Percentiles rank a stretch among this genome's conserved stretches.
phyloP scores from a whole-genome alignment of 2,329 filamentous ascomycete species.

The Diaporthe batatas region DNA sequence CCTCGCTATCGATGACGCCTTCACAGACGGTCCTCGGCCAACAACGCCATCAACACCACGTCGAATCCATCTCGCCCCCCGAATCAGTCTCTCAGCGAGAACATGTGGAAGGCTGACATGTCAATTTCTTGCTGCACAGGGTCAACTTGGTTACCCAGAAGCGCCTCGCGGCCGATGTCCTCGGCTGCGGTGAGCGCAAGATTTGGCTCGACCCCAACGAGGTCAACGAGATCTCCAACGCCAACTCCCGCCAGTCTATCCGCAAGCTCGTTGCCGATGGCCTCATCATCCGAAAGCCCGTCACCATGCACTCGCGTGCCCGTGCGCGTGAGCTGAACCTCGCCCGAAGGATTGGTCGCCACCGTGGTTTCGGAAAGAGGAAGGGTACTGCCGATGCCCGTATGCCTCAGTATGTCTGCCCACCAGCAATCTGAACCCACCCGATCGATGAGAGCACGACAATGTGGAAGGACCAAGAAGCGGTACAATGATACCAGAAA shows the following conservation, averaged over 20 bases:
- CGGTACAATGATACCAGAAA: slow-evolving; percentile 1
- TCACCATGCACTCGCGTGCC: slow-evolving; percentile 99
- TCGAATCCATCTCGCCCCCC: slow-evolving; percentile 18
- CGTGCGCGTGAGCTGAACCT: slow-evolving; percentile 96
- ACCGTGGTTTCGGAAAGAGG: slow-evolving; percentile 99
- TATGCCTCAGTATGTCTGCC: slow-evolving; percentile 90
- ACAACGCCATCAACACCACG: slow-evolving; percentile 29
- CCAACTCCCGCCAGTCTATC: slow-evolving; percentile 99
- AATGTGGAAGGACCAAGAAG: slow-evolving; percentile 12
- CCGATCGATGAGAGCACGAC: slow-evolving; percentile 7
- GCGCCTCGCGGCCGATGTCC: slow-evolving; percentile 98
- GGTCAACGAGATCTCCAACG: slow-evolving; percentile 99
- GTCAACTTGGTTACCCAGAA: slow-evolving; percentile 99
- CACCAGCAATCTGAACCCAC: background rate
- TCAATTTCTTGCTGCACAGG: slow-evolving; percentile 67
- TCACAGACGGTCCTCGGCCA: slow-evolving; percentile 26
- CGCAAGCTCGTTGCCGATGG: slow-evolving; percentile 99
- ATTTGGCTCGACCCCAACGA: slow-evolving; percentile 99
- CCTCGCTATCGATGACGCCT: slow-evolving; percentile 35
- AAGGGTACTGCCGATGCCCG: slow-evolving; percentile 99
- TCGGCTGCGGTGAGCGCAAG: slow-evolving; percentile 99
- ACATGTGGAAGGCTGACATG: slow-evolving; percentile 41
- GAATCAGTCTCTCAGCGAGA: background rate
- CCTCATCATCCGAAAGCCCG: slow-evolving; percentile 99
- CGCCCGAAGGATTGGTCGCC: slow-evolving; percentile 93